Evolutionary conservation across 331 rosid genomes (phyloP).

Genomic region (Arachis monticola): DNA sequence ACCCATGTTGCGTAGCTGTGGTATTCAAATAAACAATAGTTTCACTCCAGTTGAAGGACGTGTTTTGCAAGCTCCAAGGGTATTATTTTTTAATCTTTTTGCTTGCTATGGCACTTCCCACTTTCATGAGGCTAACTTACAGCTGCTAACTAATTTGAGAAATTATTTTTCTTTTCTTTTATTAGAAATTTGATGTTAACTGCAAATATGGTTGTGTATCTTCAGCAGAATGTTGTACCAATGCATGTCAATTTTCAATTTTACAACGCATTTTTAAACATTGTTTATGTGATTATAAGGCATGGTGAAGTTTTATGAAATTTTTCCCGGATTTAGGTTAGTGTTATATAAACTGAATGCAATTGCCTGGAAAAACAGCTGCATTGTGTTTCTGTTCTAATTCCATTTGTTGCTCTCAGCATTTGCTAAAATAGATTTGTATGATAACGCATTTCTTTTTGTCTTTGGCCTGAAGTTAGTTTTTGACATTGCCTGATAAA

Average conservation of each 20-base stretch:
- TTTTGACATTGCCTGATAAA: no score
- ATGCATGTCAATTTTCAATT: no score
- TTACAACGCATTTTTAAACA: neutral
- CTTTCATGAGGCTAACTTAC: no score
- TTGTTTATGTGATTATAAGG: neutral
- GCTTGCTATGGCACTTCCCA: neutral
- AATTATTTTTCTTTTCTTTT: neutral
- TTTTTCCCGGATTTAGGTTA: neutral
- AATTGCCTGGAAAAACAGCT: neutral
- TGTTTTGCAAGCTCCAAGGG: constrained; percentile 86
- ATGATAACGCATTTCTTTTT: no score
- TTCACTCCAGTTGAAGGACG: constrained; percentile 92
- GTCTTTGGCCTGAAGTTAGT: no score
- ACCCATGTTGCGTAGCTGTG: constrained; percentile 75
- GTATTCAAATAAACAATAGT: constrained; percentile 52
- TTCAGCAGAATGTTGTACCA: no score
- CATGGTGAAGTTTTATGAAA: neutral
- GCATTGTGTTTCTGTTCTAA: no score
- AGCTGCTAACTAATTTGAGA: no score
- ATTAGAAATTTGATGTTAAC: neutral
- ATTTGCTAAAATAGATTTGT: no score
- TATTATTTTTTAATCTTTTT: constrained; percentile 12
- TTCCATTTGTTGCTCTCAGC: no score
- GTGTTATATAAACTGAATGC: neutral
- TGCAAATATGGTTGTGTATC: neutral